Evolutionary conservation across 2,329 filamentous ascomycete genomes (phyloP).

Genomic region (Aspergillus ochraceus): DNA sequence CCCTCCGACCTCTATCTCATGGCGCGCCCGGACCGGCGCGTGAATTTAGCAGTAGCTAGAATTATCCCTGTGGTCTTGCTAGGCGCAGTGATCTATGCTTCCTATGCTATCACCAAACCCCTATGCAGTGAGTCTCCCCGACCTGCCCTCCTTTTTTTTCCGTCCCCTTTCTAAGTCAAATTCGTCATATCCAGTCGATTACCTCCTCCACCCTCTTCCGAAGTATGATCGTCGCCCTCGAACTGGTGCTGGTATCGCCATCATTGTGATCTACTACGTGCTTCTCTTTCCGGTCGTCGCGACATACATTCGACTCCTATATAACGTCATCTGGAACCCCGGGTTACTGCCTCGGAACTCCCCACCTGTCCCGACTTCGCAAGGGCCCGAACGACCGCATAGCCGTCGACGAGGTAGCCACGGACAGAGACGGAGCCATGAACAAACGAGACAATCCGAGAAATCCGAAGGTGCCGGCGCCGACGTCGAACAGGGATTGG

Average conservation of each 20-base stretch:
- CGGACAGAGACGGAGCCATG: conserved; percentile 22
- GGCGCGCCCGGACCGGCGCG: conserved; percentile 41
- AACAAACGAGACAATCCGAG: not conserved
- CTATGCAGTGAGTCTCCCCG: conserved; percentile 61
- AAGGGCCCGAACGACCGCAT: conserved; percentile 17
- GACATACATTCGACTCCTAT: conserved; percentile 70
- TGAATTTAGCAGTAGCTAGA: conserved; percentile 61
- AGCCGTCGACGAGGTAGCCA: conserved; percentile 17
- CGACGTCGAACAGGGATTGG: conserved; percentile 31
- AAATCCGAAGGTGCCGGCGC: conserved; percentile 21
- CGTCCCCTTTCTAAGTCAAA: not conserved
- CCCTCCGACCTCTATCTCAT: conserved; percentile 27
- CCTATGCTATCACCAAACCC: conserved; percentile 68
- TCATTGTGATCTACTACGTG: conserved; percentile 72
- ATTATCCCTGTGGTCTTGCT: conserved; percentile 70
- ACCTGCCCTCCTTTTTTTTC: not conserved
- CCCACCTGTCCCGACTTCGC: conserved; percentile 32
- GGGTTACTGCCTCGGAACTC: conserved; percentile 70
- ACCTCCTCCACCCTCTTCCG: conserved; percentile 59
- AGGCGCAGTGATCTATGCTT: conserved; percentile 66
- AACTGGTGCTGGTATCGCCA: conserved; percentile 62
- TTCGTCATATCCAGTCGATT: conserved; percentile 58
- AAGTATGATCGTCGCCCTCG: conserved; percentile 42
- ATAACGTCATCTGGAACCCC: conserved; percentile 67
- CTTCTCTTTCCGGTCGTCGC: conserved; percentile 66